phyloP scores from a whole-genome alignment of 108 stramenopile genomes.

The Nannochloropsis salina region DNA sequence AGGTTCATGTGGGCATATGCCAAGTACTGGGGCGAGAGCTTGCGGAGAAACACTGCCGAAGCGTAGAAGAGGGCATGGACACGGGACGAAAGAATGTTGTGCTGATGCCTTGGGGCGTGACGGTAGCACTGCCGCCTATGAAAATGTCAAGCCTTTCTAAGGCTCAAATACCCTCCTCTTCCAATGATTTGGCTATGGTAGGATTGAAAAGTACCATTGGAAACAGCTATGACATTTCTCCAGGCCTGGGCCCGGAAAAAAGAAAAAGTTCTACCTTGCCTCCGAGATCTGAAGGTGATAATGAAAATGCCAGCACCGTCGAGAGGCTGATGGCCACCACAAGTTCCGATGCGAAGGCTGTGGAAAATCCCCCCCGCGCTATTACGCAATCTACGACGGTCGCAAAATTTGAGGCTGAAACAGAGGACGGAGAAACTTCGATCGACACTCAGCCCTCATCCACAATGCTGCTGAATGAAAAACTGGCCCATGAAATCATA shows the following conservation, averaged over 20 bases:
- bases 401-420: neutral
- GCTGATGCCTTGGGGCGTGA: neutral
- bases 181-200: neutral
- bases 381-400: neutral
- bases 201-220: neutral
- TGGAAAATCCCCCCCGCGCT: neutral
- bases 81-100: neutral
- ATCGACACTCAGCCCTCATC: neutral
- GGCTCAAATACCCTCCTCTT: neutral
- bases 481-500: conserved; percentile 8
- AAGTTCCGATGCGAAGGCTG: too few relatives aligned
- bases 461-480: neutral
- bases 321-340: too few relatives aligned
- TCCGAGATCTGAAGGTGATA: too few relatives aligned
- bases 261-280: too few relatives aligned
- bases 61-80: conserved; percentile 11
- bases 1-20: neutral
- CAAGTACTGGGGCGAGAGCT: neutral
- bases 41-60: neutral
- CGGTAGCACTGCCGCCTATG: neutral
- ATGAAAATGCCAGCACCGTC: too few relatives aligned
- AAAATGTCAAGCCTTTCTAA: neutral
- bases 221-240: neutral
- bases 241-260: too few relatives aligned
- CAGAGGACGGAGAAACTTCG: neutral